Conservation (phyloP, 75 land plant genomes). For the Sequoia sempervirens region DNA sequence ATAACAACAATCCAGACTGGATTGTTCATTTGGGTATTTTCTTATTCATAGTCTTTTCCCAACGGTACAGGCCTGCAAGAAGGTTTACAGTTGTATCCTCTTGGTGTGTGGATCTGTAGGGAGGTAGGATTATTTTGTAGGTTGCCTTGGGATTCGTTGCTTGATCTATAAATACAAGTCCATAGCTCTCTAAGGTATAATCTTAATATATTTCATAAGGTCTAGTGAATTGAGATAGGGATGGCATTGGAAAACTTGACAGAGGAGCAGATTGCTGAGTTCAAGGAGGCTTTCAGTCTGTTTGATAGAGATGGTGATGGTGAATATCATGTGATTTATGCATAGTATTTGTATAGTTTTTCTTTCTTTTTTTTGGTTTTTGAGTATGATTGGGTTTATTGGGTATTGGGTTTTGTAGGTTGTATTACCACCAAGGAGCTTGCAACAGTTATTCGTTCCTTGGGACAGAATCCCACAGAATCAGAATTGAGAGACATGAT, state of each 20-base stretch:
- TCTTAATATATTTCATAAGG: not conserved
- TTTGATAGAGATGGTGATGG: slow-evolving; percentile 79
- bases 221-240: not conserved
- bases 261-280: slow-evolving; percentile 65
- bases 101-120: not conserved
- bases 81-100: not conserved
- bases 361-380: not conserved
- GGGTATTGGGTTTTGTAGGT: slow-evolving; percentile 15
- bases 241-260: slow-evolving; percentile 38
- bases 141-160: not conserved
- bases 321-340: slow-evolving; percentile 4
- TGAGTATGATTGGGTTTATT: not conserved
- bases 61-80: not conserved
- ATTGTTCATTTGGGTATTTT: not conserved
- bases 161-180: slow-evolving; percentile 1
- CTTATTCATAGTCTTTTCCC: not conserved
- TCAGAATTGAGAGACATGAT: slow-evolving; percentile 68
- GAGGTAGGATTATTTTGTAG: not conserved
- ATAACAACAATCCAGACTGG: not conserved
- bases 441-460: slow-evolving; percentile 52
- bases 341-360: not conserved
- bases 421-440: slow-evolving; percentile 60
- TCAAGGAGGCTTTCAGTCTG: slow-evolving; percentile 66
- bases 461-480: slow-evolving; percentile 58
- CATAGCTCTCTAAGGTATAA: not conserved